phyloP scores from a whole-genome alignment of 2,329 filamentous ascomycete species.

The Colletotrichum phormii region DNA sequence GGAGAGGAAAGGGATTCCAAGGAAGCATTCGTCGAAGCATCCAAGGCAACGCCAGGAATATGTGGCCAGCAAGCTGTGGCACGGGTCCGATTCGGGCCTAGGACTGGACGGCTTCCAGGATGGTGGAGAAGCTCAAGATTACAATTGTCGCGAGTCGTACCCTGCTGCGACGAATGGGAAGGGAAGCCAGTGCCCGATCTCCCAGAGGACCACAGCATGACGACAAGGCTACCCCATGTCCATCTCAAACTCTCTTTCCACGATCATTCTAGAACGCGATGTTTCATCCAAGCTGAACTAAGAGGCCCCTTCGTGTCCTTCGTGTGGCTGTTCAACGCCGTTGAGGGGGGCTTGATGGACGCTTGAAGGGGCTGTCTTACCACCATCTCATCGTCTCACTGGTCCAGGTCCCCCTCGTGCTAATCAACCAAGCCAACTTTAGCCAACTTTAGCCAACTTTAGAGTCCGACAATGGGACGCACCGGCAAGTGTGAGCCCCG shows the following conservation, averaged over 20 bases:
- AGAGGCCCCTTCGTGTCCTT: too few species aligned
- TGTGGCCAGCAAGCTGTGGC: neutral
- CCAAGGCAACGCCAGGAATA: neutral
- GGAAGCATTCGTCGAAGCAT: neutral
- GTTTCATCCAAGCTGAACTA: conserved; percentile 26
- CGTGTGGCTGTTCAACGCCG: neutral
- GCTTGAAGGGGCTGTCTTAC: neutral
- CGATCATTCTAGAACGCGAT: conserved; percentile 24
- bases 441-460: neutral
- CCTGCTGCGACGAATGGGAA: conserved; percentile 9
- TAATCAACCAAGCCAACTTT: neutral
- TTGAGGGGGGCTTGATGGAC: neutral
- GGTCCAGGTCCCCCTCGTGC: neutral
- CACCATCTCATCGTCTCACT: neutral
- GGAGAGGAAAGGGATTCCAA: neutral
- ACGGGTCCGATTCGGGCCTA: neutral
- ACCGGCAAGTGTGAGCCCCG: neutral
- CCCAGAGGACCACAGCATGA: neutral
- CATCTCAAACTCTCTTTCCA: conserved; percentile 24
- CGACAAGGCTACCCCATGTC: conserved; percentile 15
- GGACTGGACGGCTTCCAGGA: neutral
- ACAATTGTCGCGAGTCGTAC: neutral
- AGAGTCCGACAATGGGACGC: neutral
- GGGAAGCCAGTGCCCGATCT: neutral
- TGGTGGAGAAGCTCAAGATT: neutral